Conservation (phyloP, 805 yeast genomes). For the Kodamaea fukazawae region DNA sequence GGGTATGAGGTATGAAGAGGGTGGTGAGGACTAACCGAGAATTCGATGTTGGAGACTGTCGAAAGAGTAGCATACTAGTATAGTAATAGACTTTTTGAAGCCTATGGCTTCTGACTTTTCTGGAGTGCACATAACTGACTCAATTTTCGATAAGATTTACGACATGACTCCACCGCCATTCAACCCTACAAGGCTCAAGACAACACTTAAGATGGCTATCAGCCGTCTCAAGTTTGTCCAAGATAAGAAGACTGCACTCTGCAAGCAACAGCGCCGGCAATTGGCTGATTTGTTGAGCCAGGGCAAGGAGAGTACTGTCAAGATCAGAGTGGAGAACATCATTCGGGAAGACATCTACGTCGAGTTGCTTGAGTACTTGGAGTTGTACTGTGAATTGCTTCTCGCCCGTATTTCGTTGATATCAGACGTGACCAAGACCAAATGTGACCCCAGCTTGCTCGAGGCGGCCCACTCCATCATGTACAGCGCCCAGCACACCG, state of each 20-base stretch:
- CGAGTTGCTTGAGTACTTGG: slow-evolving; percentile 75
- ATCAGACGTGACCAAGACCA: slow-evolving; percentile 38
- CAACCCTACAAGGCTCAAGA: slow-evolving; percentile 36
- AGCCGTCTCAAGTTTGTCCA: slow-evolving; percentile 69
- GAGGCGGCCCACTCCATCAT: slow-evolving; percentile 75
- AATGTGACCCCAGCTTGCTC: slow-evolving; percentile 57
- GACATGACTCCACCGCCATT: slow-evolving; percentile 23
- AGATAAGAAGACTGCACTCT: slow-evolving; percentile 68
- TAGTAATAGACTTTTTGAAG: no score
- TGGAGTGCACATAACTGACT: no score
- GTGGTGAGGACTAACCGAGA: no score
- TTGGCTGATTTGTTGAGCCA: slow-evolving; percentile 66
- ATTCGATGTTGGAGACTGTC: no score
- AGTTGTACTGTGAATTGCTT: slow-evolving; percentile 76
- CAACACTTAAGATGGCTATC: slow-evolving; percentile 62
- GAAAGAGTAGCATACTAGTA: no score
- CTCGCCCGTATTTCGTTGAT: slow-evolving; percentile 71
- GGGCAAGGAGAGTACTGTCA: slow-evolving; percentile 80
- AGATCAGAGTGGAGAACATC: slow-evolving; percentile 77
- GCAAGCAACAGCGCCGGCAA: slow-evolving; percentile 69
- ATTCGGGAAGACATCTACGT: slow-evolving; percentile 78
- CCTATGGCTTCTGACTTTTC: no score
- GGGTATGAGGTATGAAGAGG: no score
- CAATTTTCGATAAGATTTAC: neutral
- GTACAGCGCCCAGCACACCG: slow-evolving; percentile 69